phyloP scores from a whole-genome alignment of 208 protist species.

The Wallacemonas sp. region DNA sequence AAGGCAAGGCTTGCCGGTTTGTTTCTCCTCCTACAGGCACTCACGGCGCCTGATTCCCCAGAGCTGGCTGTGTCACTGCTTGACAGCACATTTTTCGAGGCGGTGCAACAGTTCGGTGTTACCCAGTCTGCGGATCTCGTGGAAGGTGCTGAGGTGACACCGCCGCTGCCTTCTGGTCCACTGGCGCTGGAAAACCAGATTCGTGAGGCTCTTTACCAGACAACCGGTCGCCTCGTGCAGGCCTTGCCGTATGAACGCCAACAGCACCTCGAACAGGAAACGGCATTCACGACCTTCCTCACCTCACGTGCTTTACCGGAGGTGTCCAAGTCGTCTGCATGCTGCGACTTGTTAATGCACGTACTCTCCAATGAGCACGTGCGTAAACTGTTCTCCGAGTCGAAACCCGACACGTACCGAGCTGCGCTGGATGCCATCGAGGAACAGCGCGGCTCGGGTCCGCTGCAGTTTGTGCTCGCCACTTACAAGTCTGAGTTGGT shows the following conservation, averaged over 20 bases:
- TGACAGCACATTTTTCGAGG: neutral
- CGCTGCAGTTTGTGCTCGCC: conserved; percentile 7
- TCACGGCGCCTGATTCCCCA: neutral
- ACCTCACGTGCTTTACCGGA: neutral
- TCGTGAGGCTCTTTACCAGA: conserved; percentile 10
- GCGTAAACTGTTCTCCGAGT: neutral
- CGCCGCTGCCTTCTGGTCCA: neutral
- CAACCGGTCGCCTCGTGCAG: conserved; percentile 3
- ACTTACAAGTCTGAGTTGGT: conserved; percentile 1
- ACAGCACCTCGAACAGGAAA: neutral
- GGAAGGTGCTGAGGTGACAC: neutral
- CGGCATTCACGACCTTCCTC: neutral
- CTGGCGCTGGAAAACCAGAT: neutral
- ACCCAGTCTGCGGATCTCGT: neutral
- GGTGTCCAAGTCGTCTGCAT: conserved; percentile 6
- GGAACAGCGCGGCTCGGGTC: neutral
- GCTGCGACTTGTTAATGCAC: conserved; percentile 11
- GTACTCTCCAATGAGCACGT: neutral
- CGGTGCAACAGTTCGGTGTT: neutral
- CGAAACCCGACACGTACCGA: conserved; percentile 8
- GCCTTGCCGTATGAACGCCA: conserved; percentile 7
- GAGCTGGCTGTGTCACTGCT: neutral
- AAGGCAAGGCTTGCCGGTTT: conserved; percentile 9
- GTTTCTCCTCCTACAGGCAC: conserved; percentile 1
- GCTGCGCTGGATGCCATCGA: conserved; percentile 9